Evolutionary conservation across 352 stramenopile genomes (phyloP), one percentile per base, ranked within the genome.

Genomic region (Globisporangium emineosum): DNA sequence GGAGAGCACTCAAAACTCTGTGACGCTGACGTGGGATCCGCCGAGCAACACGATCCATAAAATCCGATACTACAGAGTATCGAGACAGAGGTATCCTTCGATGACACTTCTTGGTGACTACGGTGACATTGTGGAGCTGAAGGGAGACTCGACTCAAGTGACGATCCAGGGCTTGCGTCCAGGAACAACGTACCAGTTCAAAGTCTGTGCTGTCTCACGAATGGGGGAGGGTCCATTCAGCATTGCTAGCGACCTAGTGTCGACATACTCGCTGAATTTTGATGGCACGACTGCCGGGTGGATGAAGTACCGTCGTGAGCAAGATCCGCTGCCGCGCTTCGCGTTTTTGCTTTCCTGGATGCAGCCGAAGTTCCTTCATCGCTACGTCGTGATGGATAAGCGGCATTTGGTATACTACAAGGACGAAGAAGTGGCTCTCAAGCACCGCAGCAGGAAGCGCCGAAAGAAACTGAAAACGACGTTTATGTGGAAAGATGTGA

Each of bases 181-280:
- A 6, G 88, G 84, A 54, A 90, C 86, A 0, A 85, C 73, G 49
- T 96, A 94, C 52, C 86, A 94, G 67, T 94, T 96, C 62, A 93
- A 94, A 49, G 83, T 96, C 0, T 88, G 83, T 5, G 88, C 86
- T 1, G 84, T 96, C 1, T 93, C 84, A 21, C 73, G 88, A 51
- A 94, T 94, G 86, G 88, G 88, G 8, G 88, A 96, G 76, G 88
- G 86, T 4, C 86, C 88, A 5, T 94, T 94, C 37, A 94, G 84
- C 62, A 56, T 75, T 3, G 75, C 85, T 1, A 93, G 82, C 50
- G 83, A 91, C 19, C 83, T 83, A 0, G 86, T 88, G 27, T 65
- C 77, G 23, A 96, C 84, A 13, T 83, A 87, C 56, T 60, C 86
- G 32, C 60, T 96, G 30, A 93, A 94, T 43, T 72, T 93, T 29